A percentile compares a stretch with the other conserved stretches of the same genome.
phyloP scores from a whole-genome alignment of 768 basidiomycete species.

The Cubamyces sp. region DNA sequence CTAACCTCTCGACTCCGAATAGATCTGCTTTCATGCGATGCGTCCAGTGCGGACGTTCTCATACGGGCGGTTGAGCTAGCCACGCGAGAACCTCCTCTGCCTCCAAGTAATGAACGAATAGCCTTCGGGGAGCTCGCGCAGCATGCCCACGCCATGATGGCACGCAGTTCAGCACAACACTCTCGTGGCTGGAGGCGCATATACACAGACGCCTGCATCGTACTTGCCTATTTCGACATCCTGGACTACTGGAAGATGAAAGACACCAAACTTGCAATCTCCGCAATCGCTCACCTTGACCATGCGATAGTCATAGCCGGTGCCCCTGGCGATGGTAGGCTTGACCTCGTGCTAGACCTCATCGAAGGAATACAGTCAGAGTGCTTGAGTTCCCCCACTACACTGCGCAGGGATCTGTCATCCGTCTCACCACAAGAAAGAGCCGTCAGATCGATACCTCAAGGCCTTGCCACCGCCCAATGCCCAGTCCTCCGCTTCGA shows the following conservation, averaged over 20 bases:
- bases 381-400: constrained; percentile 25
- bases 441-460: neutral
- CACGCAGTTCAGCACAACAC: constrained; percentile 38
- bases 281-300: constrained; percentile 69
- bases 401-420: neutral
- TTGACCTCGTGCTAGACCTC: constrained; percentile 63
- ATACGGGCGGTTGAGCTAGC: neutral
- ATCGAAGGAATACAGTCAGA: constrained; percentile 64
- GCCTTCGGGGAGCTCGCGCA: constrained; percentile 48
- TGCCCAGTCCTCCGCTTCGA: constrained; percentile 44
- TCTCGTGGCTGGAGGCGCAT: constrained; percentile 62
- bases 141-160: constrained; percentile 55
- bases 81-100: neutral
- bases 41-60: neutral
- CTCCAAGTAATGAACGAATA: neutral
- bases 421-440: neutral
- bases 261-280: constrained; percentile 36
- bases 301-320: constrained; percentile 85
- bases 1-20: neutral
- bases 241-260: constrained; percentile 2
- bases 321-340: constrained; percentile 60
- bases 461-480: constrained; percentile 9
- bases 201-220: constrained; percentile 76
- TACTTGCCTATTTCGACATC: constrained; percentile 51
- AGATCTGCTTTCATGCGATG: constrained; percentile 5